Evolutionary conservation across 192 early-diverging fungal genomes (phyloP).

Genomic region (Oehlia diaphana): DNA sequence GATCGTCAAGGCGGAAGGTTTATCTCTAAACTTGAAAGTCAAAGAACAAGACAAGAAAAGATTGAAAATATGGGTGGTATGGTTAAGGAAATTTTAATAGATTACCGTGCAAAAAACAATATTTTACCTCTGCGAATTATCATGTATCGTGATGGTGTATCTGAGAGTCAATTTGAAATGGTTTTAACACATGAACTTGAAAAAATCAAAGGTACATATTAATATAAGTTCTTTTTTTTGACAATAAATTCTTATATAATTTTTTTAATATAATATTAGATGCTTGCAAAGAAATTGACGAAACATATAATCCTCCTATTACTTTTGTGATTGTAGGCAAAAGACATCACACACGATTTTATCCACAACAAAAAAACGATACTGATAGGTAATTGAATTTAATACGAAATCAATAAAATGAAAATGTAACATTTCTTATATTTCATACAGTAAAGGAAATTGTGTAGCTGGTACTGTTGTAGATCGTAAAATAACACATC

Average conservation of each 20-base stretch:
- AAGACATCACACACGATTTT: slow-evolving; percentile 81
- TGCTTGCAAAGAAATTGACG: slow-evolving; percentile 61
- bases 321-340: slow-evolving; percentile 83
- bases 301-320: slow-evolving; percentile 69
- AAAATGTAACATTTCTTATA: background rate
- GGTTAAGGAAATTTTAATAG: slow-evolving; percentile 65
- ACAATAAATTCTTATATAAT: slow-evolving; percentile 32
- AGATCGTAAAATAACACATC: slow-evolving; percentile 67
- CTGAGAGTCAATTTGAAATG: slow-evolving; percentile 60
- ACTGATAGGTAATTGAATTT: slow-evolving; percentile 50
- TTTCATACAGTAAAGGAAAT: slow-evolving; percentile 63
- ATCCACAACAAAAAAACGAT: slow-evolving; percentile 58
- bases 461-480: slow-evolving; percentile 75
- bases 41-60: slow-evolving; percentile 51
- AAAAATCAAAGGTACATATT: slow-evolving; percentile 46
- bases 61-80: slow-evolving; percentile 67
- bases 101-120: slow-evolving; percentile 60
- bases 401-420: background rate
- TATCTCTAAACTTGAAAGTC: slow-evolving; percentile 41
- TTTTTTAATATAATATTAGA: slow-evolving; percentile 37
- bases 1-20: slow-evolving; percentile 64
- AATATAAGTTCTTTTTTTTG: background rate
- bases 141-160: slow-evolving; percentile 77
- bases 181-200: slow-evolving; percentile 71
- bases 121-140: slow-evolving; percentile 66